phyloP scores from a whole-genome alignment of 305 asterid genomes.

The Fraxinus paxiana region DNA sequence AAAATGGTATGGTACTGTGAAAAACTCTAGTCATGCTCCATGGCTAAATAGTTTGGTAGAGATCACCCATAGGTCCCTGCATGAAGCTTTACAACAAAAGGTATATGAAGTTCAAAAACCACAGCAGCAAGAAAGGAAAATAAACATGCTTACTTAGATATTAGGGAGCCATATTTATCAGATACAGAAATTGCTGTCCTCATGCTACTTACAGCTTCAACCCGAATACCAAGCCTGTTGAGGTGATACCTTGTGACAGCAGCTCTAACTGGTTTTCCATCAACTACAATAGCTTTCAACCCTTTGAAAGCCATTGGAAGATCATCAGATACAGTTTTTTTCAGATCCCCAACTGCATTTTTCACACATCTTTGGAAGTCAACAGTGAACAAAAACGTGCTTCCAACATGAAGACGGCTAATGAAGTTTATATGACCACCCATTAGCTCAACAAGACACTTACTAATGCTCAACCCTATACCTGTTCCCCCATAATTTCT shows the following conservation, averaged over 20 bases:
- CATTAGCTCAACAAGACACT: conserved; percentile 89
- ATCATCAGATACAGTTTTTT: conserved; percentile 48
- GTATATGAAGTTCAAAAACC: neutral
- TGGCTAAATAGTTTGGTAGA: neutral
- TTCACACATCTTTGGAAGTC: conserved; percentile 48
- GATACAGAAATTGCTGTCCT: conserved; percentile 38
- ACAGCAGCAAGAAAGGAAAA: conserved; percentile 7
- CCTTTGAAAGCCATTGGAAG: conserved; percentile 63
- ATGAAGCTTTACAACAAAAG: neutral
- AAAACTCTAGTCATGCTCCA: neutral
- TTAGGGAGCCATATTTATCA: conserved; percentile 37
- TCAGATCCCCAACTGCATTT: conserved; percentile 31
- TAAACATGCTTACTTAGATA: conserved; percentile 46
- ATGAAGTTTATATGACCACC: conserved; percentile 75
- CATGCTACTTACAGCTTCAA: conserved; percentile 51
- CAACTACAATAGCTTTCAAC: conserved; percentile 61
- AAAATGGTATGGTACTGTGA: neutral
- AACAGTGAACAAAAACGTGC: conserved; percentile 76
- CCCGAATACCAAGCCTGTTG: conserved; percentile 70
- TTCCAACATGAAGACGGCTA: conserved; percentile 74
- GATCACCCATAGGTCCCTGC: neutral
- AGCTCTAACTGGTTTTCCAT: conserved; percentile 73
- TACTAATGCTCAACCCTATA: conserved; percentile 85
- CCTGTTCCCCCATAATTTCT: conserved; percentile 93
- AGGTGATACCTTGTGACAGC: conserved; percentile 75